A percentile compares a stretch with the other conserved stretches of the same genome.
Evolutionary conservation across 768 basidiomycete genomes (phyloP).

Genomic region (Termitomyces sp.): DNA sequence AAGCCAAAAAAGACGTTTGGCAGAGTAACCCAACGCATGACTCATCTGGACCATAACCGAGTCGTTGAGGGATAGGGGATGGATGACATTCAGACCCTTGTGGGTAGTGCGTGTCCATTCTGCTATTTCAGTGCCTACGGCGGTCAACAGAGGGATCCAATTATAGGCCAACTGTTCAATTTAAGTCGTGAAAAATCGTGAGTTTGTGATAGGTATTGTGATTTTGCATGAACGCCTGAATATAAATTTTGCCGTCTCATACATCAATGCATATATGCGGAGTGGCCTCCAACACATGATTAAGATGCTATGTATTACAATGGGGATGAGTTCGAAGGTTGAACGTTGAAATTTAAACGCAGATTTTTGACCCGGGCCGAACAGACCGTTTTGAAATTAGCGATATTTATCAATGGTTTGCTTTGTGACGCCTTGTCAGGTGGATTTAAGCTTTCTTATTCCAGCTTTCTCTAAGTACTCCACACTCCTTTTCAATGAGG

Average conservation of each 20-base stretch:
- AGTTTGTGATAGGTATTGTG: not conserved
- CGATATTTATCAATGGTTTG: not conserved
- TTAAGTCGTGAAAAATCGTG: no score
- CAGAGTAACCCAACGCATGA: no score
- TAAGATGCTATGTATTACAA: not conserved
- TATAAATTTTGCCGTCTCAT: not conserved
- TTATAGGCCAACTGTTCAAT: not conserved
- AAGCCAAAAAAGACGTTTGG: no score
- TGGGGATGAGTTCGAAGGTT: not conserved
- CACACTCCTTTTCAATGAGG: no score
- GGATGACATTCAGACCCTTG: conserved; percentile 18
- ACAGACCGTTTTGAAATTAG: not conserved
- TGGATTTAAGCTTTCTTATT: not conserved
- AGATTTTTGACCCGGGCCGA: not conserved
- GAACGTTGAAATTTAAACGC: not conserved
- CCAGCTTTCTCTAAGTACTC: not conserved
- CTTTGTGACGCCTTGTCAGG: not conserved
- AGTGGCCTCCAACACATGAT: not conserved
- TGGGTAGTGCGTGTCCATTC: not conserved
- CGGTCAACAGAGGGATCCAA: no score
- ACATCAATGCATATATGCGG: not conserved
- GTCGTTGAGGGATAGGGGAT: conserved; percentile 54
- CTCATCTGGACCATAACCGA: conserved; percentile 48
- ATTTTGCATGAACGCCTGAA: no score
- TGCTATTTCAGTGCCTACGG: no score